Evolutionary conservation across 2,329 filamentous ascomycete genomes (phyloP), one percentile per base, ranked within the genome.

Genomic region (Stagonosporopsis cucurbitacearum): DNA sequence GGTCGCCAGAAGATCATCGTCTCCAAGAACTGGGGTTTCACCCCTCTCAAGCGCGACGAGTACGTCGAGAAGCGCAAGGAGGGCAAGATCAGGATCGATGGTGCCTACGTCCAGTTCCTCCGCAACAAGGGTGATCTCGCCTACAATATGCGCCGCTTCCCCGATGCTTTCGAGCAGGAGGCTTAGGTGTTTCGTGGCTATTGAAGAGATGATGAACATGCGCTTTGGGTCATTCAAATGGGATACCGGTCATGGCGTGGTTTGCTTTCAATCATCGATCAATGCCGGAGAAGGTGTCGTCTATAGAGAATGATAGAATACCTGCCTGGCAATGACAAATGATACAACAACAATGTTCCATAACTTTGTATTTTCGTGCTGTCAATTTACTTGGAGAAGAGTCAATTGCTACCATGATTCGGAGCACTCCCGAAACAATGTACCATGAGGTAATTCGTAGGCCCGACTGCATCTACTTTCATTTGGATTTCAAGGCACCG

Each of bases 21-120:
- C 84, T 96, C 91, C 86, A 99, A 98, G 92, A 99, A 99, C 89
- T 99, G 95, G 95, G 95, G 95, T 73, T 99, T 99, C 91, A 99
- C 95, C 64, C 93, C 93, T 78, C 91, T 99, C 75, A 90, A 92
- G 77, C 93, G 95, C 75, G 95, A 98, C 73, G 95, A 99, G 82
- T 99, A 98, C 85, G 85, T 96, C 78, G 87, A 92, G 82, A 91
- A 94, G 85, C 96, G 96, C 88, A 86, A 92, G 78, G 90, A 89
- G 76, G 95, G 95, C 79, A 89, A 88, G 79, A 89, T 99, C 83
- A 91, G 94, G 86, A 90, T 96, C 73, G 95, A 99, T 75, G 95
- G 95, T 88, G 95, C 95, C 75, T 99, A 99, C 84, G 95, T 99
- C 73, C 92, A 99, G 86, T 99, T 99, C 90, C 88, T 98, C 75